A percentile compares a stretch with the other conserved stretches of the same genome.
Conservation (phyloP, 306 rosid species). For the Sphenostylis stenocarpa region DNA sequence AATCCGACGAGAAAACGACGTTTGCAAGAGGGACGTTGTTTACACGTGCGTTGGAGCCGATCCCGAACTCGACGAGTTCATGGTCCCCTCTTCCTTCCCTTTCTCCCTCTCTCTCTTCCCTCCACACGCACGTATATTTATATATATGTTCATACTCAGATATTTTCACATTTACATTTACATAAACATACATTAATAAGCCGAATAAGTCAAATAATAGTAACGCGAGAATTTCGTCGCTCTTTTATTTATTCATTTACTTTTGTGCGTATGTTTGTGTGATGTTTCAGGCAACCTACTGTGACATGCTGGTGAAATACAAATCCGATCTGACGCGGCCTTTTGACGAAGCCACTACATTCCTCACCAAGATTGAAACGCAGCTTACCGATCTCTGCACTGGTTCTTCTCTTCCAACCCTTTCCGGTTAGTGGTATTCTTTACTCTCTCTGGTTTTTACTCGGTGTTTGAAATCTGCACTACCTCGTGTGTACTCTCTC, state of each 20-base stretch:
- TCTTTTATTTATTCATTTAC: neutral
- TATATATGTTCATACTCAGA: neutral
- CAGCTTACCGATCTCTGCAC: slow-evolving; percentile 75
- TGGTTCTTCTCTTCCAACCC: slow-evolving; percentile 45
- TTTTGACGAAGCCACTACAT: slow-evolving; percentile 81
- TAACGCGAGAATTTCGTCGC: neutral
- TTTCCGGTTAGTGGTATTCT: slow-evolving; percentile 50
- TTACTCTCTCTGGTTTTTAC: neutral
- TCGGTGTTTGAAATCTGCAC: neutral
- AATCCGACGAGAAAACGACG: slow-evolving; percentile 67
- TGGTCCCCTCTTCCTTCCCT: slow-evolving; percentile 60
- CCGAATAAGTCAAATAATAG: neutral
- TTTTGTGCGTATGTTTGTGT: neutral
- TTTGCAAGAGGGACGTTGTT: slow-evolving; percentile 45
- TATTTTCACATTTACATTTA: neutral
- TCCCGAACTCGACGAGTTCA: slow-evolving; percentile 93
- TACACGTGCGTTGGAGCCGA: slow-evolving; percentile 86
- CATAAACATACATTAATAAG: neutral
- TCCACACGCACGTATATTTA: neutral
- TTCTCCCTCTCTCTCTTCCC: slow-evolving; percentile 13
- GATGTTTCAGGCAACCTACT: slow-evolving; percentile 67
- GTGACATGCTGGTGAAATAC: slow-evolving; percentile 66
- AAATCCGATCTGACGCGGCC: slow-evolving; percentile 79
- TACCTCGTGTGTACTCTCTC: neutral
- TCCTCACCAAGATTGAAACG: slow-evolving; percentile 73